Conservation (phyloP, 2,329 filamentous ascomycete species). For the Zymoseptoria brevis region DNA sequence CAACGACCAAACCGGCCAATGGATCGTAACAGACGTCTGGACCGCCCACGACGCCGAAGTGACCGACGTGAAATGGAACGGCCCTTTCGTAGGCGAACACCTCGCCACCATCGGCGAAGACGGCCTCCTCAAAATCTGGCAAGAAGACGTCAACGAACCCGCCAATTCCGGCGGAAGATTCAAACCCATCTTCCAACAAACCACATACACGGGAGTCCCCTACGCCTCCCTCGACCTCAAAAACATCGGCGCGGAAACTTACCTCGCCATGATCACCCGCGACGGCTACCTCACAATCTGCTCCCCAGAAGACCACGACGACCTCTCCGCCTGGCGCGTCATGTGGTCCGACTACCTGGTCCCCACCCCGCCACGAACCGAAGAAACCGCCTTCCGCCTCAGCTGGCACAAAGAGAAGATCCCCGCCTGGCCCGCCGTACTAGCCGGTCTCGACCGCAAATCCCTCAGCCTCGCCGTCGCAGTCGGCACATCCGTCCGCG, state of each 20-base stretch:
- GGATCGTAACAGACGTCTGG: constrained; percentile 81
- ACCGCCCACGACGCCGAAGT: constrained; percentile 85
- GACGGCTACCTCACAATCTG: constrained; percentile 73
- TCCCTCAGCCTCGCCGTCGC: constrained; percentile 76
- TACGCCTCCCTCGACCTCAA: constrained; percentile 79
- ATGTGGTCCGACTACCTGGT: constrained; percentile 72
- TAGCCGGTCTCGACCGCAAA: constrained; percentile 73
- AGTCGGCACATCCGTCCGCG: constrained; percentile 70
- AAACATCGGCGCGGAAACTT: constrained; percentile 74
- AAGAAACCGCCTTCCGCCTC: constrained; percentile 80
- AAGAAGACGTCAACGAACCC: constrained; percentile 75
- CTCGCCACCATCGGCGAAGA: constrained; percentile 84
- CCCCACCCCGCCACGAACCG: constrained; percentile 62
- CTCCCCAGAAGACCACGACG: constrained; percentile 79
- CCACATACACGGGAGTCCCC: constrained; percentile 59
- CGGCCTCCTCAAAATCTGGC: constrained; percentile 85
- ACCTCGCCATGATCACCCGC: constrained; percentile 74
- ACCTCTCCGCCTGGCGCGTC: constrained; percentile 64
- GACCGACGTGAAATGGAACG: constrained; percentile 88
- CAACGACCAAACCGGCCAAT: constrained; percentile 64
- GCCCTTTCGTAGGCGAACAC: constrained; percentile 79
- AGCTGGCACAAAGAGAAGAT: constrained; percentile 83
- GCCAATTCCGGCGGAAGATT: constrained; percentile 71
- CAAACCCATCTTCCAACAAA: constrained; percentile 56
- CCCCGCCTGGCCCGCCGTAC: constrained; percentile 66